These are phyloP conservation scores for Thalassiosira mediterranea DNA, from an alignment of 352 stramenopile species.

Conservation along the genomic window DNA sequence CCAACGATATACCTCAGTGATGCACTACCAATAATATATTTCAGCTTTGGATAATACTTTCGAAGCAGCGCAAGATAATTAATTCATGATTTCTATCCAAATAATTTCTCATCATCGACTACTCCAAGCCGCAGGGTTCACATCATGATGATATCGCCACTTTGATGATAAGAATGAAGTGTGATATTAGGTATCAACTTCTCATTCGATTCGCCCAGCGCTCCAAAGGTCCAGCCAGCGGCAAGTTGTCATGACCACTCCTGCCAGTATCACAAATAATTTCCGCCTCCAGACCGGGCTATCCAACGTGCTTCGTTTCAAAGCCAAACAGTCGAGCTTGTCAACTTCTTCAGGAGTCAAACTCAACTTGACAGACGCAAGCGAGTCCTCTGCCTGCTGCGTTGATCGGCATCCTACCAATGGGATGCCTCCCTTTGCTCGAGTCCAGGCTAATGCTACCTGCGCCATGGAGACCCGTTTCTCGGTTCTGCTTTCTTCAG, in stretches of 20 bases:
- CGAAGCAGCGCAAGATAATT: too few species aligned
- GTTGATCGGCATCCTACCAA: constrained; percentile 70
- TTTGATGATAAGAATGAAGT: too few species aligned
- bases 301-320: constrained; percentile 58
- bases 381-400: constrained; percentile 62
- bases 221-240: constrained; percentile 42
- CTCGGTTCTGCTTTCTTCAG: too few species aligned
- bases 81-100: too few species aligned
- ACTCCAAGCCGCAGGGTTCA: too few species aligned
- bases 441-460: constrained; percentile 74
- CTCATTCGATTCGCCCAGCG: too few species aligned
- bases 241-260: constrained; percentile 55
- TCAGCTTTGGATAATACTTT: too few species aligned
- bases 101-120: too few species aligned
- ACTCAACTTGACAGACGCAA: constrained; percentile 51
- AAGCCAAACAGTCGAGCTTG: constrained; percentile 56
- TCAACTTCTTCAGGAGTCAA: constrained; percentile 57
- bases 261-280: constrained; percentile 61
- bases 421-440: constrained; percentile 22
- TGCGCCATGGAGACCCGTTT: constrained; percentile 65
- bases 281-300: constrained; percentile 53
- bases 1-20: too few species aligned
- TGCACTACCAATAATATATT: too few species aligned
- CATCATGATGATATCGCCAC: too few species aligned
- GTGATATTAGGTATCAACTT: too few species aligned